Percentiles rank a stretch among this genome's conserved stretches.
phyloP scores from a whole-genome alignment of 2,329 filamentous ascomycete species.

The Stagonosporopsis rhizophila region DNA sequence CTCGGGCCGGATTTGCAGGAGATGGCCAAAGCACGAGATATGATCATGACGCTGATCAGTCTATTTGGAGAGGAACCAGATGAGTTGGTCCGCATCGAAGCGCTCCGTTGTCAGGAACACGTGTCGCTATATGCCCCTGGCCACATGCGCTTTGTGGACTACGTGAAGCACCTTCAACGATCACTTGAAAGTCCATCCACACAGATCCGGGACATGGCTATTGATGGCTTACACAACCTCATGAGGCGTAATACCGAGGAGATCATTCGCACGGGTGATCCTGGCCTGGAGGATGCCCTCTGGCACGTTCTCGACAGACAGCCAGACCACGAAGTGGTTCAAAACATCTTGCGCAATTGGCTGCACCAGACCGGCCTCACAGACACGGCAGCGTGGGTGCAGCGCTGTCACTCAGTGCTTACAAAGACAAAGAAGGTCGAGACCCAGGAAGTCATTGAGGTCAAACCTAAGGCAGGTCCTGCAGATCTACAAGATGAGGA shows the following conservation, averaged over 20 bases:
- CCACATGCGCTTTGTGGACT: conserved; percentile 81
- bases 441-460: conserved; percentile 57
- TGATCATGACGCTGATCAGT: conserved; percentile 84
- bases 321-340: conserved; percentile 79
- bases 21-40: conserved; percentile 85
- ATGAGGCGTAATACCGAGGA: conserved; percentile 92
- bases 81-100: conserved; percentile 74
- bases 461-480: conserved; percentile 58
- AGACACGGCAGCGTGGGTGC: conserved; percentile 85
- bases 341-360: conserved; percentile 91
- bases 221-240: conserved; percentile 89
- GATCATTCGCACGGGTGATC: conserved; percentile 76
- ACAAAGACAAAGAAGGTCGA: conserved; percentile 82
- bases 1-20: conserved; percentile 95
- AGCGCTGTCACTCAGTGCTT: conserved; percentile 85
- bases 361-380: conserved; percentile 84
- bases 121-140: conserved; percentile 89
- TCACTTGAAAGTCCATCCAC: conserved; percentile 74
- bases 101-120: conserved; percentile 85
- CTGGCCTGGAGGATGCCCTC: conserved; percentile 85
- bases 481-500: conserved; percentile 95
- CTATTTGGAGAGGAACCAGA: conserved; percentile 82
- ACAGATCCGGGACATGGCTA: conserved; percentile 77
- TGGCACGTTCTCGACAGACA: conserved; percentile 86
- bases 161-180: conserved; percentile 81